Evolutionary conservation across 163 green algal species (phyloP).

Genomic region (Chlamydomonas reinhardtii): DNA sequence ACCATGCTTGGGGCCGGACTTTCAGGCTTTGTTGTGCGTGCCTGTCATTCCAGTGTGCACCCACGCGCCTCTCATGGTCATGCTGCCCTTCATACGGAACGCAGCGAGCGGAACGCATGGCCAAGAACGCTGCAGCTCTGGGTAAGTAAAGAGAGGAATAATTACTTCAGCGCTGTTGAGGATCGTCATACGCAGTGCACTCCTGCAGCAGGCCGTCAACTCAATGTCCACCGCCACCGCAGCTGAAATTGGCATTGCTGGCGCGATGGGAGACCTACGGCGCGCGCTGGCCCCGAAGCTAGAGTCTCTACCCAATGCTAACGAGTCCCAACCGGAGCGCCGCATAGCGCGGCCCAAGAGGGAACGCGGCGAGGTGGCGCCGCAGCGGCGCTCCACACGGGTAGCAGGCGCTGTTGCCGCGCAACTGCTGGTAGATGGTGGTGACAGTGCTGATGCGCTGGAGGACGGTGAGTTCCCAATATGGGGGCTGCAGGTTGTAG

Average conservation of each 20-base stretch:
- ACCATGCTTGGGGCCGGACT: too few species aligned
- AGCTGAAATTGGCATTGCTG: conserved; percentile 15
- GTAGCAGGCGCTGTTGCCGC: not conserved
- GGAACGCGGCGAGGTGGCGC: not conserved
- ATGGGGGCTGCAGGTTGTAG: not conserved
- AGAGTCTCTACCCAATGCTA: not conserved
- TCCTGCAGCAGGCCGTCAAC: too few species aligned
- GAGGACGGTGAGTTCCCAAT: not conserved
- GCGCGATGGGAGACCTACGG: conserved; percentile 20
- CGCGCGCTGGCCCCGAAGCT: not conserved
- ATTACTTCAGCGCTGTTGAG: too few species aligned
- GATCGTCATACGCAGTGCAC: too few species aligned
- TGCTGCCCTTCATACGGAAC: too few species aligned
- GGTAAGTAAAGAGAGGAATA: too few species aligned
- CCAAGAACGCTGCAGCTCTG: conserved; percentile 41
- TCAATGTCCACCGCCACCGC: too few species aligned
- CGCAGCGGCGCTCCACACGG: conserved; percentile 18
- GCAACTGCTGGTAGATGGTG: not conserved
- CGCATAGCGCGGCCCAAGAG: not conserved
- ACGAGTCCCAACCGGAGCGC: not conserved
- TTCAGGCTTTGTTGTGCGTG: too few species aligned
- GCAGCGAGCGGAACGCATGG: not conserved
- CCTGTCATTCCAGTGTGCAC: too few species aligned
- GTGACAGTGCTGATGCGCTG: not conserved
- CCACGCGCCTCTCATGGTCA: too few species aligned